A percentile compares a stretch with the other conserved stretches of the same genome.
phyloP scores from a whole-genome alignment of 176 grass and related monocot genomes.

The Musa acuminata region DNA sequence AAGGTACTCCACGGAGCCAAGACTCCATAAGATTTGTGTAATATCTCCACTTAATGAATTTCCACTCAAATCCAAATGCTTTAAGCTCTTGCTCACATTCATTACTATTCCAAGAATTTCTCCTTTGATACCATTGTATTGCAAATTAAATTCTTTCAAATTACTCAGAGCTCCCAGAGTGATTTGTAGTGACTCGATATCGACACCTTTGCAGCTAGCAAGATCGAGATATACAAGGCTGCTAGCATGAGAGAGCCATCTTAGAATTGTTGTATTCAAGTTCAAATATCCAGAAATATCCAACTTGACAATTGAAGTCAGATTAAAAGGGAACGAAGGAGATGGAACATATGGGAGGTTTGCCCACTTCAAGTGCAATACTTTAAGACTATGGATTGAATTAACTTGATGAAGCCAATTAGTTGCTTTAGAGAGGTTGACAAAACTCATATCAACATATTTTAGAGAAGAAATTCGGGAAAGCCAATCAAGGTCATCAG shows the following conservation, averaged over 20 bases:
- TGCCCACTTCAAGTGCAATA: not conserved
- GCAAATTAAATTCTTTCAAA: not conserved
- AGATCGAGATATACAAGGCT: conserved; percentile 16
- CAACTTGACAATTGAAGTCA: conserved; percentile 22
- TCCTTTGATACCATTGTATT: not conserved
- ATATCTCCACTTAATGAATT: not conserved
- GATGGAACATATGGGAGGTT: conserved; percentile 1
- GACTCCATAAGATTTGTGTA: not conserved
- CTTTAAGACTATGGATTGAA: not conserved
- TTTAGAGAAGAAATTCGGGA: not conserved
- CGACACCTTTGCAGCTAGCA: not conserved
- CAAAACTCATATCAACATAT: not conserved
- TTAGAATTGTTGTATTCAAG: conserved; percentile 12
- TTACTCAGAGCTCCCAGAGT: conserved; percentile 14
- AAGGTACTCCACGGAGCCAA: not conserved
- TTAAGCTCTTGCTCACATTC: not conserved
- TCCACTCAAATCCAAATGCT: not conserved
- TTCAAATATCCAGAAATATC: conserved; percentile 14
- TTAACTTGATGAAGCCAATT: not conserved
- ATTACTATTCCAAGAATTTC: not conserved
- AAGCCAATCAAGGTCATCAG: not conserved
- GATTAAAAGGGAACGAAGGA: conserved; percentile 10
- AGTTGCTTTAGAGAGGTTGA: not conserved
- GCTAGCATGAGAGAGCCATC: conserved; percentile 29
- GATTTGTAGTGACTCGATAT: not conserved